phyloP scores from a whole-genome alignment of 257 asterid species.

The Salvia miltiorrhiza region DNA sequence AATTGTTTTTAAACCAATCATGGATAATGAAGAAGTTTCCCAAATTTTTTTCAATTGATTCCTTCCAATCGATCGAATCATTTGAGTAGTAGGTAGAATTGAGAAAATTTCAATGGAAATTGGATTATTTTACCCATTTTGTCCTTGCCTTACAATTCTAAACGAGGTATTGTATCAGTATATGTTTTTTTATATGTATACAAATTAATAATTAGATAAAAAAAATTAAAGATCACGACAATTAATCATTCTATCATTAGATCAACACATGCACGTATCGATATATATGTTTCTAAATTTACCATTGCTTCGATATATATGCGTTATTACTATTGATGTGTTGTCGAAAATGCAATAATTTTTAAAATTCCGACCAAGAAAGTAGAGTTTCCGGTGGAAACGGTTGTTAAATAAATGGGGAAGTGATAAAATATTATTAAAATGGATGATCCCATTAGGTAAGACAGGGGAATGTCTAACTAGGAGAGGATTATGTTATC shows the following conservation, averaged over 20 bases:
- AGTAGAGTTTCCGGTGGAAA: background rate
- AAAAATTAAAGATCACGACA: no score
- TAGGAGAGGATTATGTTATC: conserved; percentile 30
- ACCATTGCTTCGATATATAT: no score
- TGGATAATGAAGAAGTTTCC: conserved; percentile 37
- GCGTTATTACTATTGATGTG: background rate
- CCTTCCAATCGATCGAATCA: conserved; percentile 31
- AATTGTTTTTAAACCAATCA: conserved; percentile 24
- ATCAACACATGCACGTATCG: no score
- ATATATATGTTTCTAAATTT: no score
- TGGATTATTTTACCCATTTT: background rate
- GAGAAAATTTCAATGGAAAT: conserved; percentile 20
- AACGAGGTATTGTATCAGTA: background rate
- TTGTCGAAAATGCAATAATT: background rate
- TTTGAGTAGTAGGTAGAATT: conserved; percentile 37
- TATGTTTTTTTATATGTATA: background rate
- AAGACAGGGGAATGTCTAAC: conserved; percentile 39
- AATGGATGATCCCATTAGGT: conserved; percentile 8
- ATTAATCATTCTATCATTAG: no score
- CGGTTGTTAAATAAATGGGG: conserved; percentile 17
- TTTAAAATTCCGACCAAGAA: background rate
- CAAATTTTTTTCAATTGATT: conserved; percentile 24
- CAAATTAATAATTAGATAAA: no score
- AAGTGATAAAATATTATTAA: conserved; percentile 1
- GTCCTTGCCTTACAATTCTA: background rate